phyloP scores from a whole-genome alignment of 2,329 filamentous ascomycete species.

The Ophiocordyceps polyrhachis-furcata region DNA sequence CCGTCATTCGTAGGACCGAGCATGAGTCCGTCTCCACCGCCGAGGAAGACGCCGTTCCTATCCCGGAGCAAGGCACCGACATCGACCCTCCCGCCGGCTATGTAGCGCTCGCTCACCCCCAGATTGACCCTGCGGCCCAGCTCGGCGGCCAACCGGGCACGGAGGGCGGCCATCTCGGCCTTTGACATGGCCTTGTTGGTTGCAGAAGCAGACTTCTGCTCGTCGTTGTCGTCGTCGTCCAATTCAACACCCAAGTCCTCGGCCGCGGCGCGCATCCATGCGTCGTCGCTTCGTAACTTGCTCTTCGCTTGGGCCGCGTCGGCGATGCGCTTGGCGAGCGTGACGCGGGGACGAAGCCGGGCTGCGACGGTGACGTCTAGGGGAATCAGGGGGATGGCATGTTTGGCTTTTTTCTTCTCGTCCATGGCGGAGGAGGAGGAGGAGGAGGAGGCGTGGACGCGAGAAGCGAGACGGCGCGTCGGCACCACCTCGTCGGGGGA shows the following conservation, averaged over 20 bases:
- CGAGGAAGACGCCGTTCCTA: slow-evolving; percentile 29
- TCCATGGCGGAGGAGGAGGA: no score
- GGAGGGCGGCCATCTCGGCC: slow-evolving; percentile 49
- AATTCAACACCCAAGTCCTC: slow-evolving; percentile 91
- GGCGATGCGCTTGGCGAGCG: slow-evolving; percentile 70
- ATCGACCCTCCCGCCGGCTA: slow-evolving; percentile 72
- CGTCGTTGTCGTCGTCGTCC: slow-evolving; percentile 68
- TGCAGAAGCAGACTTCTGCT: slow-evolving; percentile 51
- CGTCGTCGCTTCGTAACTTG: slow-evolving; percentile 65
- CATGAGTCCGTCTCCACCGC: slow-evolving; percentile 21
- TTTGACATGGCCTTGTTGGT: slow-evolving; percentile 46
- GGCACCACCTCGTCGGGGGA: slow-evolving; percentile 78
- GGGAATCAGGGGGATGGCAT: slow-evolving; percentile 63
- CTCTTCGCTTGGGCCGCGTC: slow-evolving; percentile 74
- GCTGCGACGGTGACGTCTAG: slow-evolving; percentile 64
- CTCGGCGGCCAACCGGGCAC: slow-evolving; percentile 53
- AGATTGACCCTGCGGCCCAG: slow-evolving; percentile 61
- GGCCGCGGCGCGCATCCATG: slow-evolving; percentile 67
- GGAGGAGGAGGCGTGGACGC: slow-evolving; percentile 64
- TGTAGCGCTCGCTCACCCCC: slow-evolving; percentile 72
- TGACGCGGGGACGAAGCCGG: slow-evolving; percentile 58
- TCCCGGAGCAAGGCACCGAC: slow-evolving; percentile 50
- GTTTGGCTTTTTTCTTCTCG: slow-evolving; percentile 25
- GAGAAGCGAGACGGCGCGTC: slow-evolving; percentile 65
- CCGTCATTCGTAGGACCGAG: slow-evolving; percentile 8